These are phyloP conservation scores for Trichoderma orchidacearum DNA, from an alignment of 495 filamentous ascomycete genomes.

Conservation along the genomic window DNA sequence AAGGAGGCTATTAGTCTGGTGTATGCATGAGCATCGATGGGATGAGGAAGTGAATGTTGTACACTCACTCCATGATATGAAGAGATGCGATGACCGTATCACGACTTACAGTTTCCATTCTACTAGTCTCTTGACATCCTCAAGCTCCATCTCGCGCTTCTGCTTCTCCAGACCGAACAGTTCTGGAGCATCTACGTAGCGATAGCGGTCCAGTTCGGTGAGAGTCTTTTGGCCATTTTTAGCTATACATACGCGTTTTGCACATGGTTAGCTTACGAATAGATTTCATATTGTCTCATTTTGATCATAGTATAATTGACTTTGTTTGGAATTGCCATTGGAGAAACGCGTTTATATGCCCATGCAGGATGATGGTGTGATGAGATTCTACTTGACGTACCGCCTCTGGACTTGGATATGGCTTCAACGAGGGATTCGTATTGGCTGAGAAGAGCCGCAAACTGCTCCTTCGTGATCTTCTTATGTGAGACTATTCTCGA, in stretches of 20 bases:
- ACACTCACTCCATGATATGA: neutral
- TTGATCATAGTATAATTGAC: too few relatives aligned
- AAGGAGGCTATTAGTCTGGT: neutral
- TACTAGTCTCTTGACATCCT: slow-evolving; percentile 39
- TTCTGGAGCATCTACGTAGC: slow-evolving; percentile 27
- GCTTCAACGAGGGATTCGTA: slow-evolving; percentile 25
- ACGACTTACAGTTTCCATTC: slow-evolving; percentile 63
- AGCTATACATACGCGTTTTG: slow-evolving; percentile 9
- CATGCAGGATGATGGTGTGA: slow-evolving; percentile 1
- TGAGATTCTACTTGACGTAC: slow-evolving; percentile 12
- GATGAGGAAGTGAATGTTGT: neutral
- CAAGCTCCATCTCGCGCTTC: slow-evolving; percentile 18
- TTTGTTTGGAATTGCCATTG: too few relatives aligned
- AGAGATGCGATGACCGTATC: neutral
- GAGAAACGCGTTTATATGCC: too few relatives aligned
- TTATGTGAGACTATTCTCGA: slow-evolving; percentile 6
- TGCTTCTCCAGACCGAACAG: slow-evolving; percentile 17
- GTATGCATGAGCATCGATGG: neutral
- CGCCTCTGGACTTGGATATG: slow-evolving; percentile 24
- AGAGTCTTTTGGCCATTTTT: slow-evolving; percentile 30
- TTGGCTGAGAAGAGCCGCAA: slow-evolving; percentile 14
- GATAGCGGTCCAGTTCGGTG: slow-evolving; percentile 30
- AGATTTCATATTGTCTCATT: too few relatives aligned
- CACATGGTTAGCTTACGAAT: neutral
- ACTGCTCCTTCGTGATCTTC: slow-evolving; percentile 7